Evolutionary conservation across 2,329 filamentous ascomycete genomes (phyloP), one percentile per base, ranked within the genome.

Genomic region (Coniella lustricola): DNA sequence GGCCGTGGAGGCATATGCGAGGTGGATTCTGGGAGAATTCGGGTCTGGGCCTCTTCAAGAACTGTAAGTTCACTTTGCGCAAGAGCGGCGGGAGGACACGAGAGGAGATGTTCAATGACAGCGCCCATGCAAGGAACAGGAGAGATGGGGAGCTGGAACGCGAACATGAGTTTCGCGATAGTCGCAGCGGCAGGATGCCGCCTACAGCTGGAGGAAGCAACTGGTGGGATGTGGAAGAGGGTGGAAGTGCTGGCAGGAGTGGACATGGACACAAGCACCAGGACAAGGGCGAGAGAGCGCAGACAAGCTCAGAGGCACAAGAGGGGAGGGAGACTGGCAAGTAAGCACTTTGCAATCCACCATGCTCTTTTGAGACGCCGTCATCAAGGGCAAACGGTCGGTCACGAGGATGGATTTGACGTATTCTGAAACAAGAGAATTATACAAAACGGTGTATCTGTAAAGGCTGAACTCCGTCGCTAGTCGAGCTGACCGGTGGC

Each of bases 1-100:
- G 79, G 60, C 86, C 86, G 0, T 90, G 85, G 85, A 67, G 69
- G 38, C 72, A 81, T 49, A 74, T 79, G 42, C 59, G 54, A 12
- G 61, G 57, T 47, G 59, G 61, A 3, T 64, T 67, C 50, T 65
- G 63, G 60, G 58, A 56, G 31, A 48, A 54, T 7, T 48, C 67
- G 37, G 56, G 49, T 20, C 46, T 55, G 46, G 48, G 56, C 44
- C 44, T 49, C 14, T 39, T 66, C 38, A 48, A 44, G 2, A 45
- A 54, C 13, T 51, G 22, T 10, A 38, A 36, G 5, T 45, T 38
- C 18, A 29, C 14, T 12, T 48, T 22, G 12, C 55, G 5, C 31
- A 49, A 44, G 50, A 48, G 53, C 51, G 48, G 58, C 55, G 75
- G 76, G 12, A 67, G 72, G 35, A 75, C 73, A 7, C 63, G 72